Evolutionary conservation across 2,329 filamentous ascomycete genomes (phyloP).

Genomic region (Aspergillus persii): DNA sequence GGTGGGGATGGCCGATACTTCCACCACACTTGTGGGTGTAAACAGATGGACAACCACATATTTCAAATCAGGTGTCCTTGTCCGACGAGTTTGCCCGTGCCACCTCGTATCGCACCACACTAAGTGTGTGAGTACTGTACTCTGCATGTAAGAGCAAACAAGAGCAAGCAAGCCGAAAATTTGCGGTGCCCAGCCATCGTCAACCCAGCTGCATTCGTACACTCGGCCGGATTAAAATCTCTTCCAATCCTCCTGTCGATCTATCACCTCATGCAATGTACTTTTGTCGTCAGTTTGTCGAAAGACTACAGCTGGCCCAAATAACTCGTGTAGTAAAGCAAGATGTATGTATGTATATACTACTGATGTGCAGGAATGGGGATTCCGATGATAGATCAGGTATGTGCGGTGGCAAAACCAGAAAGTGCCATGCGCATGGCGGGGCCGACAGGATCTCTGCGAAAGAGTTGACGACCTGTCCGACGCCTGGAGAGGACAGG

Average conservation of each 20-base stretch:
- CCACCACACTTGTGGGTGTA: not conserved
- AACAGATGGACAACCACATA: not conserved
- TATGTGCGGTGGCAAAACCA: not conserved
- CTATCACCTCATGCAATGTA: not conserved
- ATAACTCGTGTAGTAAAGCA: not conserved
- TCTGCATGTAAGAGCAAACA: too few species aligned
- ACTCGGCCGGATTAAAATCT: not conserved
- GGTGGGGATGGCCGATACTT: not conserved
- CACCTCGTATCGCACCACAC: not conserved
- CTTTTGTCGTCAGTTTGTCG: not conserved
- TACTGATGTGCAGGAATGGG: not conserved
- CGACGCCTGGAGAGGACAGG: not conserved
- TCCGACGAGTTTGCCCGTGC: not conserved
- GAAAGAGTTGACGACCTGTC: not conserved
- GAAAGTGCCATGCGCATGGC: not conserved
- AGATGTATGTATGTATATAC: not conserved
- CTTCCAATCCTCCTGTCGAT: not conserved
- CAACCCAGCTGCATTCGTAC: not conserved
- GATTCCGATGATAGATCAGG: not conserved
- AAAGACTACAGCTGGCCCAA: not conserved
- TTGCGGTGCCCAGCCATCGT: not conserved
- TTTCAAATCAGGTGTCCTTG: not conserved
- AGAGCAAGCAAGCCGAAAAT: not conserved
- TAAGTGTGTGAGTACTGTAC: not conserved
- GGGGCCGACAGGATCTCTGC: not conserved